Conservation (phyloP, 2,329 filamentous ascomycete genomes). For the Rhinocladiella mackenziei region DNA sequence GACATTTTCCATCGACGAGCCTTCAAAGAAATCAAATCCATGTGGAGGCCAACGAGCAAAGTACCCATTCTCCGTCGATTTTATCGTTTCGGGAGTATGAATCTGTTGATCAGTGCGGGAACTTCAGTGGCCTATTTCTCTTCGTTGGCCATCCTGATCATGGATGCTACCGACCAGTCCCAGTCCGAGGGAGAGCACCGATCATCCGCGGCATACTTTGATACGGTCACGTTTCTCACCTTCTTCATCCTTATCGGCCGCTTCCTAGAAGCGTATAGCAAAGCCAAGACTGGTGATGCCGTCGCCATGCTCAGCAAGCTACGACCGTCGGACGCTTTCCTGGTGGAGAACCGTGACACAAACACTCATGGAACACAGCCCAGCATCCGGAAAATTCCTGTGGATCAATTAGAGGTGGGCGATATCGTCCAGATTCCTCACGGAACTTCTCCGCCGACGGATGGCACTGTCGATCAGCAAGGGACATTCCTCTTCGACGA, state of each 20-base stretch:
- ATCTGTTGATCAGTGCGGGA: slow-evolving; percentile 83
- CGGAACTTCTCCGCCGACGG: slow-evolving; percentile 78
- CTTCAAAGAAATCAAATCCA: slow-evolving; percentile 68
- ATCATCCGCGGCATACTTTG: slow-evolving; percentile 62
- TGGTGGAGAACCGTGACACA: slow-evolving; percentile 47
- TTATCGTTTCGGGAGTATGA: slow-evolving; percentile 95
- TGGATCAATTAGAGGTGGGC: slow-evolving; percentile 70
- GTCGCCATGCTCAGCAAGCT: slow-evolving; percentile 75
- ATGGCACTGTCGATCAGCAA: slow-evolving; percentile 58
- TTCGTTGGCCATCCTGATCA: slow-evolving; percentile 72
- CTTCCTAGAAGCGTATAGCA: slow-evolving; percentile 74
- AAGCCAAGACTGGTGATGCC: slow-evolving; percentile 82
- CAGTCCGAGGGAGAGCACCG: slow-evolving; percentile 6
- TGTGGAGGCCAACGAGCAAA: slow-evolving; percentile 74
- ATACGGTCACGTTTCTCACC: slow-evolving; percentile 87
- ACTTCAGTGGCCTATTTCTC: slow-evolving; percentile 84
- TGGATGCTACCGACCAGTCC: slow-evolving; percentile 44
- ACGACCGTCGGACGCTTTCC: slow-evolving; percentile 68
- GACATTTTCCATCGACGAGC: slow-evolving; percentile 79
- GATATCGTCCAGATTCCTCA: slow-evolving; percentile 71
- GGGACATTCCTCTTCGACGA: slow-evolving; percentile 75
- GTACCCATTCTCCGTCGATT: slow-evolving; percentile 71
- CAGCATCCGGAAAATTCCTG: slow-evolving; percentile 46
- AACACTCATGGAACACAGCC: slow-evolving; percentile 16
- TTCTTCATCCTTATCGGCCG: slow-evolving; percentile 71